A percentile compares a stretch with the other conserved stretches of the same genome.
Evolutionary conservation across 1,284 basidiomycete genomes (phyloP).

Genomic region (Microbotryum lychnidis-dioicae): DNA sequence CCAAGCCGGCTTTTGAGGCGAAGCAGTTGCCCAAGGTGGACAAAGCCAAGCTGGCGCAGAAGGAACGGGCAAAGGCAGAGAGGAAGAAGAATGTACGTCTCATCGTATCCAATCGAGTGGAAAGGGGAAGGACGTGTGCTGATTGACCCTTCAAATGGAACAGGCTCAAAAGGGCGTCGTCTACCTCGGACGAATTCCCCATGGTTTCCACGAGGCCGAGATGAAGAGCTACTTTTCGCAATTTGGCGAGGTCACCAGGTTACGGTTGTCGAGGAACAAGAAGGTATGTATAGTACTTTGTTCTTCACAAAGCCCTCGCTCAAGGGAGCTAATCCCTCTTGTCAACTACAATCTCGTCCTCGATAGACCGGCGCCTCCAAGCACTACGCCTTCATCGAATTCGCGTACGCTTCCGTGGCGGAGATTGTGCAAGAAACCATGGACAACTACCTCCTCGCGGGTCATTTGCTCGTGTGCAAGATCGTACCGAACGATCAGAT

Average conservation of each 20-base stretch:
- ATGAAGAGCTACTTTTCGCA: slow-evolving; percentile 88
- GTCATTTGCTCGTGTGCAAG: slow-evolving; percentile 83
- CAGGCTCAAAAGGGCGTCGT: slow-evolving; percentile 65
- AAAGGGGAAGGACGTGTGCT: too few relatives aligned
- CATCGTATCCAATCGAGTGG: not conserved
- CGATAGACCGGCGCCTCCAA: slow-evolving; percentile 82
- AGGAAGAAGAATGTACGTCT: slow-evolving; percentile 62
- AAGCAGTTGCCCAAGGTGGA: slow-evolving; percentile 69
- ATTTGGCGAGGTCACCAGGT: slow-evolving; percentile 81
- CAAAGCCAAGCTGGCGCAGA: slow-evolving; percentile 60
- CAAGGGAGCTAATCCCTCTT: not conserved
- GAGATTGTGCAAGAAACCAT: slow-evolving; percentile 96
- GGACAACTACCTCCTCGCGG: slow-evolving; percentile 96
- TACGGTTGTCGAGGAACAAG: slow-evolving; percentile 87
- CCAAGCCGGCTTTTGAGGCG: slow-evolving; percentile 52
- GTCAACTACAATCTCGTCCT: not conserved
- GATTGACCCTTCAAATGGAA: too few relatives aligned
- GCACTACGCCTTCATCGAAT: slow-evolving; percentile 96
- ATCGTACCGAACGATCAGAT: slow-evolving; percentile 77
- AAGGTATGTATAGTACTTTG: slow-evolving; percentile 49
- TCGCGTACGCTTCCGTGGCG: slow-evolving; percentile 79
- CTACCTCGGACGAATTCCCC: slow-evolving; percentile 83
- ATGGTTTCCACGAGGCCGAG: slow-evolving; percentile 95
- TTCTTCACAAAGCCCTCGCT: not conserved
- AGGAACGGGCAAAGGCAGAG: slow-evolving; percentile 57